Evolutionary conservation across 805 yeast genomes (phyloP), one percentile per base, ranked within the genome.

Genomic region (Sugiyamaella chiloensis): DNA sequence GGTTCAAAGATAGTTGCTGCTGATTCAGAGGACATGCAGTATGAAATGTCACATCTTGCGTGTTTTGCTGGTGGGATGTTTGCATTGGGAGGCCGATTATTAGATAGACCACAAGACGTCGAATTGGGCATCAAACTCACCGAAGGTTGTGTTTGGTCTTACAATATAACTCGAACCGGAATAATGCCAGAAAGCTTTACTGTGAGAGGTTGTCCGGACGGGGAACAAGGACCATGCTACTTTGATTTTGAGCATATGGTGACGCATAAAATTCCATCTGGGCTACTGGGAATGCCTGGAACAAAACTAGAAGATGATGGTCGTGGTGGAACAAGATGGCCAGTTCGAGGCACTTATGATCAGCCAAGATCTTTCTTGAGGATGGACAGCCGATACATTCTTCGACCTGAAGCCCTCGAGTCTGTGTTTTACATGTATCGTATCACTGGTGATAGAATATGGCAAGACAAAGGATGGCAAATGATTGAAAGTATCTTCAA

Each of bases 331-430:
- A 35, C 57, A 3, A 40, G 59, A 30, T 52, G 61, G 52, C 52
- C 61, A 1, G 39, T 42, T 1, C 46, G 46, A 5, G 66, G 63
- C n/a, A 36, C 23, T 14, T 57, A 47, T 41, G 62, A 57, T 30
- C 39, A 42, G 52, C 62, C 62, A 7, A 42, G 45, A 12, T 52
- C 57, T 11, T 55, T 50, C 32, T 9, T 43, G 6, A 17, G 37
- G 4, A 52, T 64, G 46, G 66, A 63, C 17, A 61, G 73, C 2
- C 50, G 66, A 39, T 77, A 70, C 50, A 61, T 76, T n/a, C 61
- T 81, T 19, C 69, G 84, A 19, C 83, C 87, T 0, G 83, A 80
- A 57, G 74, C 81, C 16, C 72, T 81, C 39, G 85, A 81, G 58
- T 76, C 85, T 0, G 69, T 83, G 3, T 77, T 77, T 54, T 73